Evolutionary conservation across 306 rosid genomes (phyloP).

Genomic region (Rosa persica): DNA sequence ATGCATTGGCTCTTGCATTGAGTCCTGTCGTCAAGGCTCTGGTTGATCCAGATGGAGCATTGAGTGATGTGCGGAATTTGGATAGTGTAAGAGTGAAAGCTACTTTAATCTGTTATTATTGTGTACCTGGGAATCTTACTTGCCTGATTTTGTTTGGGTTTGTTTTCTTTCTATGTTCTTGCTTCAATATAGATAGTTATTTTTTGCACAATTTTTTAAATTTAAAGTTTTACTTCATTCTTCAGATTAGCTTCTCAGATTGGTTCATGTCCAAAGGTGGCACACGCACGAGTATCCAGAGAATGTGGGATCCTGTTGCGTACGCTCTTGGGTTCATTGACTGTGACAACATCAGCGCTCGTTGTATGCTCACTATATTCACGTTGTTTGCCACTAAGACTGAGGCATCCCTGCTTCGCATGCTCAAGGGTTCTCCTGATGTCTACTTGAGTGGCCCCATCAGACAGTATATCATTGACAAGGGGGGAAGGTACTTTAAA

Average conservation of each 20-base stretch:
- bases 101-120: slow-evolving; percentile 7
- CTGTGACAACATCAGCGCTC: slow-evolving; percentile 97
- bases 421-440: slow-evolving; percentile 99
- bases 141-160: not conserved
- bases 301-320: slow-evolving; percentile 99
- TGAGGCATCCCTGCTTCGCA: slow-evolving; percentile 93
- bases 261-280: slow-evolving; percentile 99
- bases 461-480: slow-evolving; percentile 80
- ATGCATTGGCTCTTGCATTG: slow-evolving; percentile 91
- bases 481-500: slow-evolving; percentile 80
- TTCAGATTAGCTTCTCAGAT: slow-evolving; percentile 93
- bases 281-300: slow-evolving; percentile 76
- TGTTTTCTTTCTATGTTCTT: slow-evolving; percentile 1
- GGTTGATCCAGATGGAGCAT: slow-evolving; percentile 91
- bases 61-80: slow-evolving; percentile 82
- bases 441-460: slow-evolving; percentile 92
- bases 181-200: not conserved
- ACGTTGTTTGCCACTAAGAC: slow-evolving; percentile 96
- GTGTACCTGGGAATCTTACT: slow-evolving; percentile 10
- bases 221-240: slow-evolving; percentile 11
- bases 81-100: slow-evolving; percentile 67
- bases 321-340: slow-evolving; percentile 99
- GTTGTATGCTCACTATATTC: slow-evolving; percentile 99
- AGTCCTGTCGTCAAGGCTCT: slow-evolving; percentile 99
- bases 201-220: slow-evolving; percentile 15